These are phyloP conservation scores for Agaricales sp. DNA, from an alignment of 1,284 basidiomycete species.

Conservation along the genomic window DNA sequence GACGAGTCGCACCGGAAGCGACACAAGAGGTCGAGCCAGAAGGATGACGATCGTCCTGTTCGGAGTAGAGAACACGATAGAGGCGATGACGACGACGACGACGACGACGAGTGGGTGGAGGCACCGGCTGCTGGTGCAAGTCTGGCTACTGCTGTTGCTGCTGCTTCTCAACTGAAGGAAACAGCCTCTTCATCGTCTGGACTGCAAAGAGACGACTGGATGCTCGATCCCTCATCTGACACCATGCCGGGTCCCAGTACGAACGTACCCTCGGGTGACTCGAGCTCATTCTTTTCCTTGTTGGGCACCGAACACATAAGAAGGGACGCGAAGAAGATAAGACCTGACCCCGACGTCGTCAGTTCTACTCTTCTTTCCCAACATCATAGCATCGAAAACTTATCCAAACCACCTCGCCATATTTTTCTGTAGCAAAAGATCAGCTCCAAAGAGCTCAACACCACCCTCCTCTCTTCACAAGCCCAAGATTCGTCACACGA, in stretches of 20 bases:
- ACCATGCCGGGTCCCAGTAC: constrained; percentile 11
- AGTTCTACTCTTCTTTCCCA: constrained; percentile 10
- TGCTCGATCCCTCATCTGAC: constrained; percentile 39
- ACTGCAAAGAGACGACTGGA: constrained; percentile 80
- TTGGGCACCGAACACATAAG: constrained; percentile 65
- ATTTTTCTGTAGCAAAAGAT: constrained; percentile 36
- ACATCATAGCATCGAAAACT: constrained; percentile 1
- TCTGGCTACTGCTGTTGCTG: too few species aligned
- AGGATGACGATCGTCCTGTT: too few species aligned
- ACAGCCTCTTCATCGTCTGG: constrained; percentile 20
- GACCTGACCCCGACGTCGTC: constrained; percentile 67
- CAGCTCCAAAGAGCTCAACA: constrained; percentile 76
- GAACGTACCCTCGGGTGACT: constrained; percentile 37
- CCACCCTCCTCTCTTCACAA: constrained; percentile 33
- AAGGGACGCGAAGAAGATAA: constrained; percentile 52
- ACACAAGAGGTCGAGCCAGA: too few species aligned
- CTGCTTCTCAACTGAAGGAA: too few species aligned
- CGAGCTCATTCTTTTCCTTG: constrained; percentile 78
- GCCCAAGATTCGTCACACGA: constrained; percentile 19
- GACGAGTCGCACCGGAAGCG: too few species aligned
- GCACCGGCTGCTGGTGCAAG: too few species aligned
- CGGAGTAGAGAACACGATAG: too few species aligned
- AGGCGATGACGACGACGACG: too few species aligned
- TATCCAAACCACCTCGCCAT: too few species aligned
- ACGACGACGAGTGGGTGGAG: too few species aligned